Percentiles rank a stretch among this genome's conserved stretches.
Evolutionary conservation across 2,329 filamentous ascomycete genomes (phyloP).

Genomic region (Beauveria asiatica): DNA sequence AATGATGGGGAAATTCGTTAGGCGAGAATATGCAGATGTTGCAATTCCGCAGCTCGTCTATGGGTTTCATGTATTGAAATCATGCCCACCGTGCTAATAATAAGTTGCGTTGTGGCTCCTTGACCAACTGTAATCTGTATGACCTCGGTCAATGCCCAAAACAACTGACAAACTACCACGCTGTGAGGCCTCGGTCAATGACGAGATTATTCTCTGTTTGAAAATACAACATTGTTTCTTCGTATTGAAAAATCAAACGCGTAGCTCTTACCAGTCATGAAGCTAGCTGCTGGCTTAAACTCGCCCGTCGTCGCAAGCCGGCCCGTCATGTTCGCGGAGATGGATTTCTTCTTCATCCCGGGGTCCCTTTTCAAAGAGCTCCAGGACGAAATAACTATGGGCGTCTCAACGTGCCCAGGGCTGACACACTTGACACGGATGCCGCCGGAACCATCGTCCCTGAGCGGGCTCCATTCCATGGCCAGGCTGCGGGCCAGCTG

Average conservation of each 20-base stretch:
- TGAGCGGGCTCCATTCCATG: slow-evolving; percentile 49
- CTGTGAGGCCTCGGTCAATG: no score
- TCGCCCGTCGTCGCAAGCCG: slow-evolving; percentile 48
- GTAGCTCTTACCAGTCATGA: slow-evolving; percentile 47
- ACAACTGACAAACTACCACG: no score
- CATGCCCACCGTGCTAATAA: no score
- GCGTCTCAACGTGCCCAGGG: slow-evolving; percentile 59
- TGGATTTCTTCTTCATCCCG: slow-evolving; percentile 51
- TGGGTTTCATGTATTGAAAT: no score
- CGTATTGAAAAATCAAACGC: neutral
- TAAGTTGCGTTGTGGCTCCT: no score
- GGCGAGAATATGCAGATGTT: no score
- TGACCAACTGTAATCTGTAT: no score
- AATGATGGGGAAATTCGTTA: no score
- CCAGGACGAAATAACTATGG: slow-evolving; percentile 69
- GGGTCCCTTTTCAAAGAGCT: slow-evolving; percentile 62
- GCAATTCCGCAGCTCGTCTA: no score
- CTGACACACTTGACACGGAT: slow-evolving; percentile 63
- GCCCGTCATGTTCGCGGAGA: slow-evolving; percentile 65
- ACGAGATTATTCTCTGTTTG: neutral
- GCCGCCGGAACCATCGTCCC: slow-evolving; percentile 34
- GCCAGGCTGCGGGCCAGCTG: slow-evolving; percentile 56
- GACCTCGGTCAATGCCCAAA: no score
- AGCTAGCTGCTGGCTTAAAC: slow-evolving; percentile 56
- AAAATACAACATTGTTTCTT: no score